Evolutionary conservation across 2,329 filamentous ascomycete species (phyloP).

Genomic region (Chrysoporthe deuterocubensis): DNA sequence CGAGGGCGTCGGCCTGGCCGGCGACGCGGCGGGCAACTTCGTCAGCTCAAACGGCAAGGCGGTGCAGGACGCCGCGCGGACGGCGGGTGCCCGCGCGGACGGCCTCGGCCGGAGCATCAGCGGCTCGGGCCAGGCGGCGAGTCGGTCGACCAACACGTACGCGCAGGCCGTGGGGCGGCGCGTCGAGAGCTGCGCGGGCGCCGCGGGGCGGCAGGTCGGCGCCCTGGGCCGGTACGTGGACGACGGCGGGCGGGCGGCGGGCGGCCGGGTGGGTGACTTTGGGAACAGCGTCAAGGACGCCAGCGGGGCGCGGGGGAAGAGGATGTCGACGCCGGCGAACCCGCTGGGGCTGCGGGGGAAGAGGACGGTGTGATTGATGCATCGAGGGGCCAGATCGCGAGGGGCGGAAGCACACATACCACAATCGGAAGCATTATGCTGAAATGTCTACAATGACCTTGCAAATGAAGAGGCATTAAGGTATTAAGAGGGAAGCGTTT

Average conservation of each 20-base stretch:
- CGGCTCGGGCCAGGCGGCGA: constrained; percentile 25
- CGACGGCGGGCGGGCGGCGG: constrained; percentile 24
- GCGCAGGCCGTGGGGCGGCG: constrained; percentile 13
- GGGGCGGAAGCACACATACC: no score
- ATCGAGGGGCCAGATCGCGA: background rate
- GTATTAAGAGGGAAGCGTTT: background rate
- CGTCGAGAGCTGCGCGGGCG: constrained; percentile 19
- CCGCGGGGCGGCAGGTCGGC: constrained; percentile 23
- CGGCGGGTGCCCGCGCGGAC: constrained; percentile 21
- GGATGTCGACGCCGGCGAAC: constrained; percentile 26
- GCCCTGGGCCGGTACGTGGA: constrained; percentile 21
- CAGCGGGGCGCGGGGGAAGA: constrained; percentile 22
- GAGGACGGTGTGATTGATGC: constrained; percentile 13
- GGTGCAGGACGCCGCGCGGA: constrained; percentile 19
- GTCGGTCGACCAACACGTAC: constrained; percentile 13
- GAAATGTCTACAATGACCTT: no score
- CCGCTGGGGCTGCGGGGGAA: constrained; percentile 25
- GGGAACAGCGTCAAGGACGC: constrained; percentile 26
- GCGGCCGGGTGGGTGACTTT: constrained; percentile 22
- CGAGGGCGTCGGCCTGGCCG: constrained; percentile 21
- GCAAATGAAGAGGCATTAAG: background rate
- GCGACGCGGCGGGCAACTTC: constrained; percentile 27
- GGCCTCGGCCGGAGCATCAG: constrained; percentile 22
- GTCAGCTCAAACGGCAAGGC: constrained; percentile 26
- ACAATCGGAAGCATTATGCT: no score